Conservation (phyloP, 768 basidiomycete genomes). For the Multifurca ochricompacta region DNA sequence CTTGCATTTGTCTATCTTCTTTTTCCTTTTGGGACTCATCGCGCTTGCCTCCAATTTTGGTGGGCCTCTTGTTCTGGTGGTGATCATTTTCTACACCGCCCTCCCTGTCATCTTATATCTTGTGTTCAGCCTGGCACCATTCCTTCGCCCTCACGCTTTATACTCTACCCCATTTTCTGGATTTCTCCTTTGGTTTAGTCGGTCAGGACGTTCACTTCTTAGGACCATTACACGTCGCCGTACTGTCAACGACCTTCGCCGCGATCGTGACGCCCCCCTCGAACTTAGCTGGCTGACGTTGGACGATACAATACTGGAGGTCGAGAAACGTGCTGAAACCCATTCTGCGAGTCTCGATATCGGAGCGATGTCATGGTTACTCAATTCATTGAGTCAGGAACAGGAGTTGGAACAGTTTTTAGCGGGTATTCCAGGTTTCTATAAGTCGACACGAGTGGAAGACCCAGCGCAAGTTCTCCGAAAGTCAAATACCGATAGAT, state of each 20-base stretch:
- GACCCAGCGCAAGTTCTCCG: not conserved
- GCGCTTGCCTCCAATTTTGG: not conserved
- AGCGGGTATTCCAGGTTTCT: conserved; percentile 6
- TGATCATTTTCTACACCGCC: not conserved
- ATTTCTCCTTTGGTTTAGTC: not conserved
- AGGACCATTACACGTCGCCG: not conserved
- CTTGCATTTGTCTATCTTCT: conserved; percentile 2
- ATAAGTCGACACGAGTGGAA: conserved; percentile 2
- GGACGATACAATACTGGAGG: not conserved
- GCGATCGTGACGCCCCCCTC: not conserved
- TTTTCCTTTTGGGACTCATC: not conserved
- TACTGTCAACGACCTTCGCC: not conserved
- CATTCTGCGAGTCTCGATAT: not conserved
- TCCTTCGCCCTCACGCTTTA: not conserved
- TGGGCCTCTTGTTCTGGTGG: not conserved
- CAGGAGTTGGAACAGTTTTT: conserved; percentile 7
- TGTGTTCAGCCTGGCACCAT: not conserved
- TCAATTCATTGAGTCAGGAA: not conserved
- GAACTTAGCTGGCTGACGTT: not conserved
- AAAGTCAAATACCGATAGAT: not conserved
- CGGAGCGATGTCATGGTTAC: not conserved
- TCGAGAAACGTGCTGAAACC: not conserved
- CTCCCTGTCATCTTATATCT: not conserved
- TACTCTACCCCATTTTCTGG: conserved; percentile 6
- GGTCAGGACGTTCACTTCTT: not conserved